Evolutionary conservation across 352 stramenopile species (phyloP), one percentile per base, ranked within the genome.

Genomic region (Phytophthora foliorum): DNA sequence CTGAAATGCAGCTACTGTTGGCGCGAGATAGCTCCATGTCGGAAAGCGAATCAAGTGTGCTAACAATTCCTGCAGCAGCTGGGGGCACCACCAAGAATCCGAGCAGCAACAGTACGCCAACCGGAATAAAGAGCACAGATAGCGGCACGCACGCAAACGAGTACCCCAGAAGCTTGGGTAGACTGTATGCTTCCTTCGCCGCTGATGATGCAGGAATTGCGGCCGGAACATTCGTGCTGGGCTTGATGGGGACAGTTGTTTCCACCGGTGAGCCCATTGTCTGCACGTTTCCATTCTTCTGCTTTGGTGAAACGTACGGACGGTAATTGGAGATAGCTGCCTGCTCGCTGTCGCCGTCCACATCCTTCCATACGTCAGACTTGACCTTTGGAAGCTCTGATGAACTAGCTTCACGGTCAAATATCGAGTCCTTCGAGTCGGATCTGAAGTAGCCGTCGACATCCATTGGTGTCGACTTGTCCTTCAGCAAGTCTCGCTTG

Each of bases 11-110:
- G 49, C 76, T 91, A 69, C 78, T 86, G 77, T 96, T 94, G 11
- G 86, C 88, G 24, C 82, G 82, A 50, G 81, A 86, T 24, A 96
- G 61, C 38, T 96, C 88, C 68, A 91, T 75, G 44, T 96, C 88
- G 6, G 88, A 90, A 41, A 94, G 57, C 14, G 84, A 65, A 42
- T 96, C 88, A 29, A 94, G 68, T 17, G 71, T 29, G 31, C 81
- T 70, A 29, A 94, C 79, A 39, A 92, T 82, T 13, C 81, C 51
- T 14, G 67, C 66, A 39, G 84, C 77, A 25, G 81, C 57, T 10
- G 84, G 84, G 1, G 87, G 82, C 9, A 94, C 13, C 25, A 93
- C 29, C 39, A 96, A 39, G 44, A 94, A 87, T 13, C 59, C 62
- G 7, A 94, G 59, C 21, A 94, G 64, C 22, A 89, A 56, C 8